Percentiles rank a stretch among this genome's conserved stretches.
Conservation (phyloP, 108 stramenopile genomes). For the Nannochloropsis oceanica region DNA sequence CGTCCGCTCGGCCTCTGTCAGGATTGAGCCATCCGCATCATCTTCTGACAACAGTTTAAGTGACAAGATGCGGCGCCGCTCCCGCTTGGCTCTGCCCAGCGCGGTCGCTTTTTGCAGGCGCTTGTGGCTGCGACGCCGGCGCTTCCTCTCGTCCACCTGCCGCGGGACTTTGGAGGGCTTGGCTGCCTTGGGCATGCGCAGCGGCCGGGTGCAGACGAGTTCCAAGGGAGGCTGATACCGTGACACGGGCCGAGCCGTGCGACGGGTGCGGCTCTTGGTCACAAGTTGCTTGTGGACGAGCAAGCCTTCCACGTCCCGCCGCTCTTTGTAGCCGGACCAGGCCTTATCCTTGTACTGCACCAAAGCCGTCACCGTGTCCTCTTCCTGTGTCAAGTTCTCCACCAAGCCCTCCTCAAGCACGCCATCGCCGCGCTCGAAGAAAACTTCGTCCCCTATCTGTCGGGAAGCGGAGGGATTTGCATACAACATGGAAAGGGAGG, state of each 20-base stretch:
- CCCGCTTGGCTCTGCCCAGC: background rate
- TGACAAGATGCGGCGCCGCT: background rate
- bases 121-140: background rate
- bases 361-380: background rate
- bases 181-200: background rate
- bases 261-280: background rate
- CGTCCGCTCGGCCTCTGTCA: background rate
- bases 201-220: background rate
- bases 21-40: background rate
- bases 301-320: background rate
- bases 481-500: too few species aligned
- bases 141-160: background rate
- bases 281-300: background rate
- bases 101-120: background rate
- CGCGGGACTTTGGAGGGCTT: background rate
- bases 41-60: background rate
- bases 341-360: background rate
- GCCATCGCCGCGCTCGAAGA: background rate
- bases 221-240: background rate
- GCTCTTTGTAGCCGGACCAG: background rate
- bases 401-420: background rate
- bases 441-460: background rate
- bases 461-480: too few species aligned
- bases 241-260: background rate
- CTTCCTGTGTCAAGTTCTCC: background rate